These are phyloP conservation scores for Schizophyllum amplum DNA, from an alignment of 1,284 basidiomycete species.

Conservation along the genomic window DNA sequence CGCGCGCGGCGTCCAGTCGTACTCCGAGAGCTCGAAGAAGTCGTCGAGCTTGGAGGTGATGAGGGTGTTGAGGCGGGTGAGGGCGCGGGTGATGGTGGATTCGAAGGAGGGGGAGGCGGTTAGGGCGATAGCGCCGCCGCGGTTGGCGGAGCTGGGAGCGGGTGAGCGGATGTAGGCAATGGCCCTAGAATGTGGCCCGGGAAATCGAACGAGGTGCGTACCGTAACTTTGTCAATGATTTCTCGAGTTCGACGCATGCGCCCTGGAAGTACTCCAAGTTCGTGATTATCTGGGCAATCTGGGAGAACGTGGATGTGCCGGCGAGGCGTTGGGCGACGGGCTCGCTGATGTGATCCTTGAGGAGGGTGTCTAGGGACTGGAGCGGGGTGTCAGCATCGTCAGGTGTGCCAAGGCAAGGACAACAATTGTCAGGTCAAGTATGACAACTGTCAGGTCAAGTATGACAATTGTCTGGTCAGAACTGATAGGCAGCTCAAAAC, in stretches of 20 bases:
- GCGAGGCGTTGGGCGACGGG: constrained; percentile 69
- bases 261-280: constrained; percentile 91
- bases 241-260: constrained; percentile 82
- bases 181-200: not conserved
- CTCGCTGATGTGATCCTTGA: constrained; percentile 76
- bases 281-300: constrained; percentile 90
- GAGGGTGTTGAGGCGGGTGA: constrained; percentile 72
- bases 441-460: too few species aligned
- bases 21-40: constrained; percentile 92
- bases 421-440: too few species aligned
- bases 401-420: not conserved
- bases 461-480: too few species aligned
- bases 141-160: constrained; percentile 60
- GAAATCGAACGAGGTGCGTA: constrained; percentile 19
- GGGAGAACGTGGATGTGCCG: constrained; percentile 77
- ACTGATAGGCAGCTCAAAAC: too few species aligned
- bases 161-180: not conserved
- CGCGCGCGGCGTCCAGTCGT: constrained; percentile 79
- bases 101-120: constrained; percentile 64
- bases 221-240: constrained; percentile 79
- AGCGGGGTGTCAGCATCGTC: not conserved
- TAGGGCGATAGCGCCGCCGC: constrained; percentile 74
- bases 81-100: constrained; percentile 61
- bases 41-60: constrained; percentile 94
- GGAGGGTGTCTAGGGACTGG: constrained; percentile 82